Base-by-base conservation (phyloP, 2,329 filamentous ascomycete species). In the Pseudocercospora macadamiae region DNA sequence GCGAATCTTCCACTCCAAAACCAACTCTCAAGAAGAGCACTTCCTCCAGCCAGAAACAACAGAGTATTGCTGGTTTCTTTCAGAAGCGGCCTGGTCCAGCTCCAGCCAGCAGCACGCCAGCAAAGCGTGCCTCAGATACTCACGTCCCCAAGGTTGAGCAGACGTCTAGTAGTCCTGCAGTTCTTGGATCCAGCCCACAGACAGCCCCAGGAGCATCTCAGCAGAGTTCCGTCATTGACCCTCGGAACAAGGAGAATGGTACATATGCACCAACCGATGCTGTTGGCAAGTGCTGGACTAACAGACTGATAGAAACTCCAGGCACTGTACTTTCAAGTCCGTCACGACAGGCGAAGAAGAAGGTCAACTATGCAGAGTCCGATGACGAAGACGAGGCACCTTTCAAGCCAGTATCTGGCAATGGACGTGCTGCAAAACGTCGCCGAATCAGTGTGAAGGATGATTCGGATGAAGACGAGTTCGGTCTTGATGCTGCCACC, bases 331-430 rank as follows among this genome's bases (percentile, higher is more conserved):
- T 78, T 3, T 89, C 86, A 71, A 96, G 92, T 70, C 92, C 93
- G 1, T 87, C 88, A 14, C 86, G 92, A 70, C 92, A 92, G 82
- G 81, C 79, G 10, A 87, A 85, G 73, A 88, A 86, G 68, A 74
- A 80, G 45, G 83, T 95, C 65, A 95, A 83, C 72, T 97, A 97
- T 73, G 88, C 89, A 64, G 93, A 97, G 70, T 92, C 90, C 1
- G 91, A 90, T 57, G 80, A 82, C 53, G 89, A 91, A 10, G 89
- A 91, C 51, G 88, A 93, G 19, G 86, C 87, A 44, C 85, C 90
- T 0, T 89, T 93, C 70, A 77, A 78, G 52, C 81, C 83, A 6
- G 76, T 78, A n/a, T 77, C 79, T 9, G 74, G 75, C 42, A 75
- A 77, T 52, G 73, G 77, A 28, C 76, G 79, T 55, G 71, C 78